Percentiles rank a stretch among this genome's conserved stretches.
Evolutionary conservation across 1,139 yeast species (phyloP).

Genomic region (Pichia sp.): DNA sequence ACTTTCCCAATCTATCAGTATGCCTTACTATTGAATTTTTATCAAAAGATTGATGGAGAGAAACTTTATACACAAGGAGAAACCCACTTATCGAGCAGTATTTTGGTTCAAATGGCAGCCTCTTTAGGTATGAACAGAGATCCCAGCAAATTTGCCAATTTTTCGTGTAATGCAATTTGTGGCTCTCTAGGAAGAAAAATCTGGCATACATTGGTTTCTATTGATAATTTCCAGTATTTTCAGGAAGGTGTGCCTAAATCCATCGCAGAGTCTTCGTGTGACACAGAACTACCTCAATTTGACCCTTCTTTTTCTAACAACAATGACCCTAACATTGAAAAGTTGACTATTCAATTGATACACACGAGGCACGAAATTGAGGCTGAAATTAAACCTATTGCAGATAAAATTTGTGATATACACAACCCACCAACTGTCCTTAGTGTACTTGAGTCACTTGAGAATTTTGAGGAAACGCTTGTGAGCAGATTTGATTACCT

Average conservation of each 20-base stretch:
- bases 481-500: conserved; percentile 19
- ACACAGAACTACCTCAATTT: conserved; percentile 37
- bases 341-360: conserved; percentile 22
- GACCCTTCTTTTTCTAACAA: conserved; percentile 21
- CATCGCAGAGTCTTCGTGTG: conserved; percentile 35
- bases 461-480: conserved; percentile 18
- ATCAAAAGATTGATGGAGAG: conserved; percentile 33
- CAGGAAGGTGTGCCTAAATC: conserved; percentile 41
- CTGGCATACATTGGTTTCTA: conserved; percentile 42
- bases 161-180: conserved; percentile 17
- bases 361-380: conserved; percentile 18
- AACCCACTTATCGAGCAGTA: conserved; percentile 41
- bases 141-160: conserved; percentile 34
- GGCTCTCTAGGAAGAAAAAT: conserved; percentile 46
- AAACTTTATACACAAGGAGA: conserved; percentile 45
- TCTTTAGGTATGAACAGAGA: conserved; percentile 52
- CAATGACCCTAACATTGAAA: conserved; percentile 25
- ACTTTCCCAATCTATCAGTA: conserved; percentile 49
- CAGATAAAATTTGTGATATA: conserved; percentile 22
- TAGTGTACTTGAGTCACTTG: conserved; percentile 19
- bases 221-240: conserved; percentile 31
- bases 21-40: conserved; percentile 41
- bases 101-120: conserved; percentile 46
- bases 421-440: conserved; percentile 20
- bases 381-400: conserved; percentile 16